These are phyloP conservation scores for Apiospora phragmitis DNA, from an alignment of 2,329 filamentous ascomycete genomes.

Conservation along the genomic window DNA sequence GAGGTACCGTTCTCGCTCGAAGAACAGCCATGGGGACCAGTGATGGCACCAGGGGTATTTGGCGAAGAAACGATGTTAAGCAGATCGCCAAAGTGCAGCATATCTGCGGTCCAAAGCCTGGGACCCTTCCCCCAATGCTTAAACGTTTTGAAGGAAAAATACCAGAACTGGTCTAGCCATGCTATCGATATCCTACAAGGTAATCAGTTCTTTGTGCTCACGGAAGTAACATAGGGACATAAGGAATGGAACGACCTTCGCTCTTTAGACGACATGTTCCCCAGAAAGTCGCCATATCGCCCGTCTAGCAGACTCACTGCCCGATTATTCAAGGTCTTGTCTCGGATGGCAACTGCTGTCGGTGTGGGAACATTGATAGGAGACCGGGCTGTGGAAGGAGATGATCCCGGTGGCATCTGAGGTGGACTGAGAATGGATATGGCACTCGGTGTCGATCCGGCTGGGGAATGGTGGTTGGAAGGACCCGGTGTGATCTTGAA, in stretches of 20 bases:
- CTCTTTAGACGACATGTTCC: constrained; percentile 25
- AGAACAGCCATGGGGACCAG: neutral
- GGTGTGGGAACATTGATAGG: constrained; percentile 26
- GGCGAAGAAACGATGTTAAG: neutral
- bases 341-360: constrained; percentile 18
- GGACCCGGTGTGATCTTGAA: too few relatives aligned
- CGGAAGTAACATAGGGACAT: neutral
- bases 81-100: constrained; percentile 10
- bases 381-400: constrained; percentile 20
- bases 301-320: constrained; percentile 29
- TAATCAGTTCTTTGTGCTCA: constrained; percentile 21
- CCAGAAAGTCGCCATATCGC: constrained; percentile 26
- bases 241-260: neutral
- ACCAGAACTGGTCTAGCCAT: constrained; percentile 37
- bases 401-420: neutral
- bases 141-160: constrained; percentile 30
- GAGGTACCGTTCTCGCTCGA: neutral
- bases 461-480: constrained; percentile 8
- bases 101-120: constrained; percentile 24
- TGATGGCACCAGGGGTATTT: neutral
- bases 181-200: constrained; percentile 18
- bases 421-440: constrained; percentile 18
- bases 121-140: constrained; percentile 30
- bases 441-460: constrained; percentile 23
- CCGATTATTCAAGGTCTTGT: constrained; percentile 23